These are phyloP conservation scores for Dictyostelium discoideum DNA, from an alignment of 78 protist species.

Conservation along the genomic window dicty_2.7 NC_007091.3:2866001-2866500, in stretches of 20 bases:
- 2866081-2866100: not conserved
- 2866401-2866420: not conserved
- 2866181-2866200: slow-evolving; percentile 15
- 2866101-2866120: not conserved
- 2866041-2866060: not conserved
- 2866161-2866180: not conserved
- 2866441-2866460: not conserved
- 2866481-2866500: not conserved
- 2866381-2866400: not conserved
- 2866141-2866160: slow-evolving; percentile 24
- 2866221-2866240: not conserved
- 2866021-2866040: not conserved
- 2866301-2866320: not conserved
- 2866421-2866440: too few relatives aligned
- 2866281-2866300: not conserved
- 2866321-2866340: not conserved
- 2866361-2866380: slow-evolving; percentile 2
- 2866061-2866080: not conserved
- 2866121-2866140: slow-evolving; percentile 8
- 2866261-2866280: slow-evolving; percentile 1
- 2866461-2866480: not conserved
- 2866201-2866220: not conserved
- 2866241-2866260: not conserved
- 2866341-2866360: slow-evolving; percentile 32
- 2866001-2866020: not conserved